These are phyloP conservation scores for Paracoccidioides lutzii DNA, from an alignment of 2,329 filamentous ascomycete genomes.

Conservation along the genomic window DNA sequence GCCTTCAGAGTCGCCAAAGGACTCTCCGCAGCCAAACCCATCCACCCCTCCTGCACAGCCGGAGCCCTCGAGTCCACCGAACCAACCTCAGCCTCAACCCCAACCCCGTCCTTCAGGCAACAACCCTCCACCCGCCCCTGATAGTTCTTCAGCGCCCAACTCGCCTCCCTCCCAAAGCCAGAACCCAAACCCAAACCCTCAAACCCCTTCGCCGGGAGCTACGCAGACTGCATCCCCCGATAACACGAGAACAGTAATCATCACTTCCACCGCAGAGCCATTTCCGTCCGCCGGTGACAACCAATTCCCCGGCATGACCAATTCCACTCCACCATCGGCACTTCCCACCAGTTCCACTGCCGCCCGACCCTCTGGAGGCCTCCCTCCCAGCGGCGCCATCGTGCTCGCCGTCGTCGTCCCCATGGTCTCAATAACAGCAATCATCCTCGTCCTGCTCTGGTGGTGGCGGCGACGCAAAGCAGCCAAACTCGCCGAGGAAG, in stretches of 20 bases:
- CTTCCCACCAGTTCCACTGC: slow-evolving; percentile 17
- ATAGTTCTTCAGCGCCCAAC: not conserved
- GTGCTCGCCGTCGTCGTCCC: slow-evolving; percentile 90
- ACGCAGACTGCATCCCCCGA: not conserved
- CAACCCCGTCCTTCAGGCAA: too few relatives aligned
- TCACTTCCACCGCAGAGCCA: slow-evolving; percentile 16
- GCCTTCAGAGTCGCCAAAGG: too few relatives aligned
- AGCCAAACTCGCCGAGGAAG: slow-evolving; percentile 70
- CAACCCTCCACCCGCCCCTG: too few relatives aligned
- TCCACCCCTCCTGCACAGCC: too few relatives aligned
- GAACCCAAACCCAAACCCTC: slow-evolving; percentile 7
- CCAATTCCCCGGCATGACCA: slow-evolving; percentile 11
- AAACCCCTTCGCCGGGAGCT: not conserved
- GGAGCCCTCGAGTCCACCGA: too few relatives aligned
- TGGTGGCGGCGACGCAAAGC: slow-evolving; percentile 84
- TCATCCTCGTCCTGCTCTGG: slow-evolving; percentile 64
- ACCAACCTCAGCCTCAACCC: too few relatives aligned
- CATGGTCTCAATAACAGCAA: slow-evolving; percentile 70
- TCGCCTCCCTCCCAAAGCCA: not conserved
- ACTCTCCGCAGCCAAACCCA: too few relatives aligned
- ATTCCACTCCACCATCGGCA: slow-evolving; percentile 17
- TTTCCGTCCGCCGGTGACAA: slow-evolving; percentile 11
- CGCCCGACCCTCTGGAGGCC: slow-evolving; percentile 20
- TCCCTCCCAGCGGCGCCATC: slow-evolving; percentile 52
- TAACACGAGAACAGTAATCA: slow-evolving; percentile 14